Evolutionary conservation across 2,329 filamentous ascomycete species (phyloP).

Genomic region (Dothideomycetes sp.): DNA sequence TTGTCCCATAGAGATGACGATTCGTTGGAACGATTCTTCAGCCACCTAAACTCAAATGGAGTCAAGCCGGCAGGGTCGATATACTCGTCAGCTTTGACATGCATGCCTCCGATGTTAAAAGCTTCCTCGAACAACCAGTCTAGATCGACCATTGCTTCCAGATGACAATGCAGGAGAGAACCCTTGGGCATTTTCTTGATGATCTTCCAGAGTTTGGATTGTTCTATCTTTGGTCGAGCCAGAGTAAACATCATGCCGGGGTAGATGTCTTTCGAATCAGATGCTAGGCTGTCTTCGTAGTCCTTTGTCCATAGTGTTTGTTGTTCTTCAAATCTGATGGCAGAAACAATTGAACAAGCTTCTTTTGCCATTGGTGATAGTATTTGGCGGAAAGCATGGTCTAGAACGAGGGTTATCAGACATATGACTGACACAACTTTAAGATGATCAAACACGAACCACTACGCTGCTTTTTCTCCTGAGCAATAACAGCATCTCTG

Average conservation of each 20-base stretch:
- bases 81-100: slow-evolving; percentile 52
- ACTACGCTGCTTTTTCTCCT: slow-evolving; percentile 76
- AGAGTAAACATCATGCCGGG: slow-evolving; percentile 91
- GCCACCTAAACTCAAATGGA: slow-evolving; percentile 47
- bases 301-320: slow-evolving; percentile 65
- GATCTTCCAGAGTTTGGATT: slow-evolving; percentile 76
- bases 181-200: slow-evolving; percentile 84
- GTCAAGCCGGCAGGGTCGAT: slow-evolving; percentile 47
- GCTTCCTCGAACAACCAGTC: slow-evolving; percentile 68
- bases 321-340: slow-evolving; percentile 70
- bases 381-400: slow-evolving; percentile 60
- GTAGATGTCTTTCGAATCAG: slow-evolving; percentile 52
- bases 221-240: slow-evolving; percentile 77
- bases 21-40: slow-evolving; percentile 42
- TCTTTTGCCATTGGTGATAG: slow-evolving; percentile 70
- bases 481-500: slow-evolving; percentile 62
- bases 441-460: slow-evolving; percentile 44
- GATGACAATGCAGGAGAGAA: slow-evolving; percentile 72
- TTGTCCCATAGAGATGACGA: slow-evolving; percentile 55
- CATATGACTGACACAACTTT: neutral
- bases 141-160: slow-evolving; percentile 85
- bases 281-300: slow-evolving; percentile 60
- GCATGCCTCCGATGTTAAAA: slow-evolving; percentile 63
- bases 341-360: slow-evolving; percentile 70
- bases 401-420: slow-evolving; percentile 30